phyloP scores from a whole-genome alignment of 805 yeast genomes.

The Vanderwaltozyma tropicalis region DNA sequence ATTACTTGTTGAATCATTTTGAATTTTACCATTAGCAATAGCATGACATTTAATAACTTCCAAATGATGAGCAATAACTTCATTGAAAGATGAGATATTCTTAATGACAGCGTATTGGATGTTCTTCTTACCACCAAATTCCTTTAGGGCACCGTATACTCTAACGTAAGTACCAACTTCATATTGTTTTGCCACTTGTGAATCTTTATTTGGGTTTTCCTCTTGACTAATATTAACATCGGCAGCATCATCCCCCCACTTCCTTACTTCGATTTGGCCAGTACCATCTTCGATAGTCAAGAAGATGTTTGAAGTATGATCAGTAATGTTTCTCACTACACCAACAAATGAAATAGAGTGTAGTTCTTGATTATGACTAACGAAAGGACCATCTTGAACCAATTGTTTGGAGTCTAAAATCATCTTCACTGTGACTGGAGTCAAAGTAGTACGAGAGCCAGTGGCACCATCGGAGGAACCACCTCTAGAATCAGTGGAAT shows the following conservation, averaged over 20 bases:
- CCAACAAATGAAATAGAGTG: conserved; percentile 60
- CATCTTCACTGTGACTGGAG: conserved; percentile 70
- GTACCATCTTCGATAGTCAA: conserved; percentile 73
- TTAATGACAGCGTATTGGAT: conserved; percentile 54
- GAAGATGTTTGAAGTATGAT: conserved; percentile 44
- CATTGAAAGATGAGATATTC: conserved; percentile 52
- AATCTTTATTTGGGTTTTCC: conserved; percentile 11
- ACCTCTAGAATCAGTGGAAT: conserved; percentile 18
- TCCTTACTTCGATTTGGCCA: conserved; percentile 51
- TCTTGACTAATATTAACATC: conserved; percentile 25
- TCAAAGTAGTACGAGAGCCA: conserved; percentile 26
- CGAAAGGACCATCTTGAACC: conserved; percentile 60
- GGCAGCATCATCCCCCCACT: conserved; percentile 44
- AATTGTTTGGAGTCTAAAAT: conserved; percentile 48
- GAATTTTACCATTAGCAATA: conserved; percentile 40
- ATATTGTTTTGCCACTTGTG: conserved; percentile 28
- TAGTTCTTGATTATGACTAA: conserved; percentile 47
- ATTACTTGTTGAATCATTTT: conserved; percentile 8
- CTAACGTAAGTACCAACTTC: conserved; percentile 48
- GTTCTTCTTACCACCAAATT: conserved; percentile 53
- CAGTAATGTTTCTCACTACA: conserved; percentile 53
- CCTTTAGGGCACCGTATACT: conserved; percentile 46
- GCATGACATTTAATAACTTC: conserved; percentile 51
- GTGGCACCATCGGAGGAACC: conserved; percentile 13
- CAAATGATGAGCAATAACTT: conserved; percentile 56